Percentiles rank a stretch among this genome's conserved stretches.
phyloP scores from a whole-genome alignment of 768 basidiomycete species.

The Hygrocybe coccinea region DNA sequence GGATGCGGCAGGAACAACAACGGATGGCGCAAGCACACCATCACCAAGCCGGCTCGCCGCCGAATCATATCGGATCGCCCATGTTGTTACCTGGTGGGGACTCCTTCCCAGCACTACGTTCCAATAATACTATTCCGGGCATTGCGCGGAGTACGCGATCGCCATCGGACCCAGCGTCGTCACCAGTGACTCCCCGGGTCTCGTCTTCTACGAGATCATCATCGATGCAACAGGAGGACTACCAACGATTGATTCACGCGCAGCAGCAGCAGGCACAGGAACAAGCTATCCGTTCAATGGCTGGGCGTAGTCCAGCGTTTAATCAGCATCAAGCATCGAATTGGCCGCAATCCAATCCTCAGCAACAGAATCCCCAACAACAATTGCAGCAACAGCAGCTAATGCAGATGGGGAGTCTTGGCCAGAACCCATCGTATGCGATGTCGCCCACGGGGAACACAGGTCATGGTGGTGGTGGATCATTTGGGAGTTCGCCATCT shows the following conservation, averaged over 20 bases:
- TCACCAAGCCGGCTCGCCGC: slow-evolving; percentile 32
- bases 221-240: slow-evolving; percentile 46
- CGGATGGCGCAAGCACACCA: slow-evolving; percentile 41
- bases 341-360: slow-evolving; percentile 26
- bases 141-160: slow-evolving; percentile 73
- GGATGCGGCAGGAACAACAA: slow-evolving; percentile 38
- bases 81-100: slow-evolving; percentile 35
- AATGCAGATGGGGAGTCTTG: slow-evolving; percentile 21
- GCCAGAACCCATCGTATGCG: slow-evolving; percentile 24
- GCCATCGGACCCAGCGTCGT: slow-evolving; percentile 58
- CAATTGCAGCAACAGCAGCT: slow-evolving; percentile 23
- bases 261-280: slow-evolving; percentile 31
- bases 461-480: slow-evolving; percentile 21
- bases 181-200: slow-evolving; percentile 48
- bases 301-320: slow-evolving; percentile 31
- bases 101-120: slow-evolving; percentile 49
- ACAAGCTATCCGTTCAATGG: slow-evolving; percentile 36
- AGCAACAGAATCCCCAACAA: slow-evolving; percentile 13
- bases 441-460: slow-evolving; percentile 44
- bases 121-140: slow-evolving; percentile 61
- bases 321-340: too few species aligned
- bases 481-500: slow-evolving; percentile 28
- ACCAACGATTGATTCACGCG: slow-evolving; percentile 48
- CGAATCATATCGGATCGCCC: slow-evolving; percentile 43
- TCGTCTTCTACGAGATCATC: slow-evolving; percentile 33